Conservation (phyloP, 2,329 filamentous ascomycete genomes). For the Sodiomyces alkalinus region DNA sequence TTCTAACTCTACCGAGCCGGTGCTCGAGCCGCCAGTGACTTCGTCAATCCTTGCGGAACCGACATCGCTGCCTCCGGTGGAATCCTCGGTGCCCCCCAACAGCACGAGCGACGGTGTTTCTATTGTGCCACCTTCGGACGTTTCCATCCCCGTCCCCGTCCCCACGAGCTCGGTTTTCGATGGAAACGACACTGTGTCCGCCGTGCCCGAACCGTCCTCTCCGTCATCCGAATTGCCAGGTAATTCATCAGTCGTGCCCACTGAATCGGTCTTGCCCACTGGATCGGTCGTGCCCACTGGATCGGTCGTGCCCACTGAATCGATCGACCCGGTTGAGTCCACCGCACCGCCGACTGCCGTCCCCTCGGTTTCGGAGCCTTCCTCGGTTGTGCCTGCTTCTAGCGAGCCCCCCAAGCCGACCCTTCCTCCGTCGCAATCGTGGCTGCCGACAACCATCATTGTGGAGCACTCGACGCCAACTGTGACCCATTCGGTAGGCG, state of each 20-base stretch:
- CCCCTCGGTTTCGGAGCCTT: constrained; percentile 2
- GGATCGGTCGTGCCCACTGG: background rate
- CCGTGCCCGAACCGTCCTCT: background rate
- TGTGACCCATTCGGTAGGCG: constrained; percentile 20
- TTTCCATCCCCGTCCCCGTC: too few relatives aligned
- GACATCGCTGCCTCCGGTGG: constrained; percentile 4
- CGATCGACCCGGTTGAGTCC: background rate
- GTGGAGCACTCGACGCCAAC: constrained; percentile 31
- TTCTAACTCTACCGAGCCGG: constrained; percentile 4
- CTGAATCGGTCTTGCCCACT: background rate
- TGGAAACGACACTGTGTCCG: too few relatives aligned
- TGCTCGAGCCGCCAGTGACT: too few relatives aligned
- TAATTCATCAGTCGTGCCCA: too few relatives aligned
- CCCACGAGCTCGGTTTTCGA: too few relatives aligned
- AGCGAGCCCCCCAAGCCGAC: constrained; percentile 27
- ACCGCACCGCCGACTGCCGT: constrained; percentile 2
- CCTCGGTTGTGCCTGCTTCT: constrained; percentile 15
- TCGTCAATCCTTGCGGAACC: constrained; percentile 1
- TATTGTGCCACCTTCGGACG: too few relatives aligned
- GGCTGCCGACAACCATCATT: constrained; percentile 47
- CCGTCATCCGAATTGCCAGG: too few relatives aligned
- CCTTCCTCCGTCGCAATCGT: constrained; percentile 26
- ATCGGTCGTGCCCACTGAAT: background rate
- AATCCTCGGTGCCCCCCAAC: constrained; percentile 3
- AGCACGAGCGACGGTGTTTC: constrained; percentile 2